Conservation (phyloP, 768 basidiomycete species). For the Pleurotus giganteus region DNA sequence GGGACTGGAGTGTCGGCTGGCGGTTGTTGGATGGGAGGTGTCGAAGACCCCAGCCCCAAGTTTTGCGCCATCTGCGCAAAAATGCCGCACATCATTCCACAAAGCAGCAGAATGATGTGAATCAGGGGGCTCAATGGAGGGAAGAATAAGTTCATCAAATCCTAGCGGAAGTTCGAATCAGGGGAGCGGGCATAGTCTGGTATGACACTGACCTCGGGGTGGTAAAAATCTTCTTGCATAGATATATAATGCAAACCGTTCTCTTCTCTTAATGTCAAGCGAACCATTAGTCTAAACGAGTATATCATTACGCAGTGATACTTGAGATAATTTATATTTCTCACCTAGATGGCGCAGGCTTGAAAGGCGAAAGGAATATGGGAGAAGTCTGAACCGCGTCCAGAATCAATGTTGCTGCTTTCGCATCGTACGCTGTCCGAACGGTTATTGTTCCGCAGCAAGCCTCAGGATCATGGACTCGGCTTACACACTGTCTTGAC, state of each 20-base stretch:
- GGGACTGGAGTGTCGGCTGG: background rate
- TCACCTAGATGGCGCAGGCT: constrained; percentile 45
- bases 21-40: background rate
- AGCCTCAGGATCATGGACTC: background rate
- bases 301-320: background rate
- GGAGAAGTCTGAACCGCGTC: constrained; percentile 56
- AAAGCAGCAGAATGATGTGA: constrained; percentile 25
- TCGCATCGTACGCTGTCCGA: constrained; percentile 45
- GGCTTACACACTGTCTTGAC: constrained; percentile 45
- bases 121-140: constrained; percentile 41
- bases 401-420: constrained; percentile 39
- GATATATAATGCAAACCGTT: constrained; percentile 42
- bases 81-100: constrained; percentile 24
- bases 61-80: constrained; percentile 28
- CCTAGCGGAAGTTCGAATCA: constrained; percentile 21
- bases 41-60: constrained; percentile 29
- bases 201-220: constrained; percentile 43
- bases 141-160: constrained; percentile 40
- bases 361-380: constrained; percentile 44
- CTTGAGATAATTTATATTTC: constrained; percentile 5
- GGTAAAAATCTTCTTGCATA: constrained; percentile 59
- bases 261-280: constrained; percentile 48
- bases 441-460: background rate
- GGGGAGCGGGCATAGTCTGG: background rate
- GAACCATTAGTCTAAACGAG: constrained; percentile 40